Percentiles rank a stretch among this genome's conserved stretches.
These are phyloP conservation scores for Pilobolus umbonatus DNA, from an alignment of 192 early-diverging fungal species.

Conservation along the genomic window DNA sequence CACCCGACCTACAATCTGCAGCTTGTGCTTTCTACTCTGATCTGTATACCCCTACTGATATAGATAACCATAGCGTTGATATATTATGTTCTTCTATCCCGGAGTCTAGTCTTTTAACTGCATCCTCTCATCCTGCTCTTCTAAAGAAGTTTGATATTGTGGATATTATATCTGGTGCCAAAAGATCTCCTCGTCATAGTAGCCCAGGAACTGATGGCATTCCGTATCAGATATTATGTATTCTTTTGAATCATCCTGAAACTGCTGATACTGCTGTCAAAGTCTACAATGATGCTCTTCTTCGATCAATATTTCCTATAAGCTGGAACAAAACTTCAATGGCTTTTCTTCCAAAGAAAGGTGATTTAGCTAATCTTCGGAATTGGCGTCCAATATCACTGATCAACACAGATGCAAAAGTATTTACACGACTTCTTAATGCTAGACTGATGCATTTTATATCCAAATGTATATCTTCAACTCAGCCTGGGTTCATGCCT, in stretches of 20 bases:
- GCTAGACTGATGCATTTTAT: neutral
- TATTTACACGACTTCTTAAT: neutral
- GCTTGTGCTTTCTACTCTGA: neutral
- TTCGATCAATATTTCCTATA: neutral
- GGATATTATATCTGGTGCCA: too few relatives aligned
- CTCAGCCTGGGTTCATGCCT: conserved; percentile 14
- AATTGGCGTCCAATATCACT: conserved; percentile 12
- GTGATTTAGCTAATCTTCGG: conserved; percentile 6
- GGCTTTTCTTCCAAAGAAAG: conserved; percentile 24
- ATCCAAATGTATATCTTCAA: neutral
- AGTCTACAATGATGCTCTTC: too few relatives aligned
- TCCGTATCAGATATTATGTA: too few relatives aligned
- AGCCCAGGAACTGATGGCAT: too few relatives aligned
- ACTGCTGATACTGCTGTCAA: too few relatives aligned
- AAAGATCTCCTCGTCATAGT: too few relatives aligned
- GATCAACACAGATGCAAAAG: conserved; percentile 11
- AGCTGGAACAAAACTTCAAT: conserved; percentile 2
- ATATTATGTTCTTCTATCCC: too few relatives aligned
- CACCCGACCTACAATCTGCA: neutral
- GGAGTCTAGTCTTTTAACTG: too few relatives aligned
- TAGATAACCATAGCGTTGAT: too few relatives aligned
- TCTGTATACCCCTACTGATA: neutral
- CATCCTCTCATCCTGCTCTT: too few relatives aligned
- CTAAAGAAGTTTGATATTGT: too few relatives aligned
- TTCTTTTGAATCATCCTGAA: too few relatives aligned